Evolutionary conservation across 345 rosid species (phyloP), one percentile per base, ranked within the genome.

Genomic region (Populus euphratica): DNA sequence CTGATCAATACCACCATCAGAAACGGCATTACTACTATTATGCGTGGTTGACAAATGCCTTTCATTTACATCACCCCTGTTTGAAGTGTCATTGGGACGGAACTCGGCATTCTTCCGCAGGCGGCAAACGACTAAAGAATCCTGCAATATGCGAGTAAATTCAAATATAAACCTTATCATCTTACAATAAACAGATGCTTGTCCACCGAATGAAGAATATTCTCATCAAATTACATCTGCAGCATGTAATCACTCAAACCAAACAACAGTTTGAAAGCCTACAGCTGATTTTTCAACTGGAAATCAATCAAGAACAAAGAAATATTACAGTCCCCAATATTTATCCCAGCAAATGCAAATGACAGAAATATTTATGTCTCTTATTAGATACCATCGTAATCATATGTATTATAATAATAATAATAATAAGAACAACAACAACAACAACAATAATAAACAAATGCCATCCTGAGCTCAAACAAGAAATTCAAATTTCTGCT

Each of bases 91-190:
- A 72, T 35, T 85, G 5, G 8, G 73, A 29, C 79, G 86, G 82
- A 92, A 93, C 38, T 90, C 97, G 0, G 25, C 35, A 47, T 93
- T 95, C 87, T 61, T 92, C 77, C 88, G 85, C n/a, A 95, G 86
- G 41, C 97, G 94, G 82, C 99, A 95, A 41, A 93, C 87, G 41
- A 95, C 98, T 41, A 90, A 82, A 16, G 97, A 85, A 39, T 93
- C 96, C 93, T 95, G 80, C 52, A 41, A 78, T 73, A 31, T 39
- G 33, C 43, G 17, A 41, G 59, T 49, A 78, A 69, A 77, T 63
- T 1, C 16, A 35, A 36, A 8, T 59, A 23, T 35, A 72, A 52
- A 11, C 0, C 13, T 67, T 4, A 16, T 56, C 27, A 38, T 23
- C 62, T 59, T 73, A 33, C 52, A 64, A 36, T 25, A n/a, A 59